Evolutionary conservation across 208 protist species (phyloP).

Genomic region (Leishmania aethiopica): DNA sequence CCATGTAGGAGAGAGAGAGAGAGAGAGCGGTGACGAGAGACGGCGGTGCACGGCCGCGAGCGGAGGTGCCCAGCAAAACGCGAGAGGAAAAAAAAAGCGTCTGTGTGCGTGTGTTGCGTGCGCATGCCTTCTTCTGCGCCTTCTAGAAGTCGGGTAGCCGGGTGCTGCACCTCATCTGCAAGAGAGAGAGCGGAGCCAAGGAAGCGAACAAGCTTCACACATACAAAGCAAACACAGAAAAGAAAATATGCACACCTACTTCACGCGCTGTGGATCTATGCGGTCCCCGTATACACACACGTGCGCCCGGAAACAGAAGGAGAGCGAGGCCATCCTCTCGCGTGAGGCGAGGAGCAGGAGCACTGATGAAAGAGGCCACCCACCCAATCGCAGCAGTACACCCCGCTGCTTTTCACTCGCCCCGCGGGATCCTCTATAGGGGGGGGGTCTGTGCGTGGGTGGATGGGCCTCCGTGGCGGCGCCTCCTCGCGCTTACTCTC

Average conservation of each 20-base stretch:
- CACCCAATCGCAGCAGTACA: background rate
- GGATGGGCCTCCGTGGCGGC: background rate
- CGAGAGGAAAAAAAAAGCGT: background rate
- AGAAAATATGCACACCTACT: slow-evolving; percentile 7
- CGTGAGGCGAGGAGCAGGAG: background rate
- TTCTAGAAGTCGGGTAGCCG: background rate
- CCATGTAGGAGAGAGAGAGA: background rate
- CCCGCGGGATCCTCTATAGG: background rate
- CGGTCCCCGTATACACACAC: background rate
- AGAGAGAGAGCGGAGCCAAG: slow-evolving; percentile 6
- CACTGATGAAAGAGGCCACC: background rate
- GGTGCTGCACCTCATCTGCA: background rate
- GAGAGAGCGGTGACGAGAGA: background rate
- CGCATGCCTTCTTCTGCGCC: background rate
- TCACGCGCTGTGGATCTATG: background rate
- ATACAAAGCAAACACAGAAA: slow-evolving; percentile 7
- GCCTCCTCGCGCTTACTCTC: background rate
- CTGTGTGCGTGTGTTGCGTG: background rate
- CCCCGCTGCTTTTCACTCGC: background rate
- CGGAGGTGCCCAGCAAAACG: background rate
- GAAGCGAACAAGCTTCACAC: background rate
- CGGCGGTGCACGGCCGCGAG: background rate
- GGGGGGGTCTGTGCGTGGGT: background rate
- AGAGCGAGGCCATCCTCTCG: background rate
- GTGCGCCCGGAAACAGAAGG: background rate